phyloP scores from a whole-genome alignment of 2,329 filamentous ascomycete genomes.

The Tolypocladium tundrense region DNA sequence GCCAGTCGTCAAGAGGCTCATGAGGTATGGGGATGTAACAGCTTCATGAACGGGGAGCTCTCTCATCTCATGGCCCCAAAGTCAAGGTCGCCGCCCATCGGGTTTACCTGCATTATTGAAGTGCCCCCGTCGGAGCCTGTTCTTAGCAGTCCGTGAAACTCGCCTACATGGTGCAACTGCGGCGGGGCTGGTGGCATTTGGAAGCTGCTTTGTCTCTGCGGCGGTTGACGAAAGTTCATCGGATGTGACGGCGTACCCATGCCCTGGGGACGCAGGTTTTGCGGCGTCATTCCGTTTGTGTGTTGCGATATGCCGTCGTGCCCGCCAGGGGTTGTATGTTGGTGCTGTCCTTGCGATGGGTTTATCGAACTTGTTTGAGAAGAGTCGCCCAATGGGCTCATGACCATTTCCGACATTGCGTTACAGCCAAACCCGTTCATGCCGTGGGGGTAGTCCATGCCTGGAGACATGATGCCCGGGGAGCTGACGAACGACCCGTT shows the following conservation, averaged over 20 bases:
- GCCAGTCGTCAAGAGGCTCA: neutral
- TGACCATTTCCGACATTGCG: conserved; percentile 42
- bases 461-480: conserved; percentile 42
- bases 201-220: conserved; percentile 21
- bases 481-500: conserved; percentile 42
- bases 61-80: conserved; percentile 10
- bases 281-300: conserved; percentile 12
- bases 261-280: conserved; percentile 13
- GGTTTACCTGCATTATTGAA: conserved; percentile 15
- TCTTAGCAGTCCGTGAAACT: conserved; percentile 40
- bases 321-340: conserved; percentile 15
- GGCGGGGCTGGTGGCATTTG: conserved; percentile 16
- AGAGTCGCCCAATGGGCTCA: conserved; percentile 33
- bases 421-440: conserved; percentile 32
- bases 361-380: conserved; percentile 10
- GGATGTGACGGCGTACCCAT: conserved; percentile 16
- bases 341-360: conserved; percentile 13
- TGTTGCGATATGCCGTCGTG: conserved; percentile 18
- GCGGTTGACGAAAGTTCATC: conserved; percentile 16
- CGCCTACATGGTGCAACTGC: conserved; percentile 18
- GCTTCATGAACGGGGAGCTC: neutral
- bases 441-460: conserved; percentile 35
- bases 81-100: conserved; percentile 17
- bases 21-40: neutral
- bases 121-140: conserved; percentile 25